These are phyloP conservation scores for Cyathus striatus DNA, from an alignment of 768 basidiomycete species.

Conservation along the genomic window DNA sequence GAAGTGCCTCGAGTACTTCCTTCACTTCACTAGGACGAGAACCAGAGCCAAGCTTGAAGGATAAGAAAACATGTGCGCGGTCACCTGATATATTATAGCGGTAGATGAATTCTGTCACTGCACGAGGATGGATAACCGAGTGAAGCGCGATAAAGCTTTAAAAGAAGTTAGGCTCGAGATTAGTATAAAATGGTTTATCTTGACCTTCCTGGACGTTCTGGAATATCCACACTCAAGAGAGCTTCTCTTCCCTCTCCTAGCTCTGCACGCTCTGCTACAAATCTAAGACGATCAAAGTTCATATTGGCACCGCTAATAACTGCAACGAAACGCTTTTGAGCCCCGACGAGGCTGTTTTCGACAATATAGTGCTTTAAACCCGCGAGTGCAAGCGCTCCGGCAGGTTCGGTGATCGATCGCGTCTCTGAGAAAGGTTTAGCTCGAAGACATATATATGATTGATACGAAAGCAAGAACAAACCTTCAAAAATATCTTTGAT, in stretches of 20 bases:
- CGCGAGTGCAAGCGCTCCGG: conserved; percentile 89
- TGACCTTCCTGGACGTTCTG: conserved; percentile 88
- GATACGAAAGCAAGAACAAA: conserved; percentile 15
- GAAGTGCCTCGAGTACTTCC: conserved; percentile 59
- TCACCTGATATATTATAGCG: conserved; percentile 70
- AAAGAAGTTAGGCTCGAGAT: background rate
- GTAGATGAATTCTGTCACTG: conserved; percentile 95
- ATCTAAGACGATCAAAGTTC: conserved; percentile 95
- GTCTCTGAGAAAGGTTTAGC: conserved; percentile 70
- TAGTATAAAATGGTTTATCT: background rate
- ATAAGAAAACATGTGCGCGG: conserved; percentile 83
- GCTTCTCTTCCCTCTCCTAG: conserved; percentile 95
- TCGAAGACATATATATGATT: background rate
- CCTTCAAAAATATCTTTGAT: conserved; percentile 99
- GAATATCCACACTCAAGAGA: conserved; percentile 89
- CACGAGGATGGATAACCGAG: conserved; percentile 81
- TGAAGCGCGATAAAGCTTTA: conserved; percentile 84
- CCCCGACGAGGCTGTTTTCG: conserved; percentile 74
- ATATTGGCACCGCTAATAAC: conserved; percentile 97
- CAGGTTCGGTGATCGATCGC: conserved; percentile 92
- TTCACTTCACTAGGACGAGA: conserved; percentile 57
- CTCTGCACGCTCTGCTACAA: conserved; percentile 98
- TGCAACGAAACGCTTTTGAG: conserved; percentile 84
- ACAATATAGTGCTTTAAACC: conserved; percentile 86
- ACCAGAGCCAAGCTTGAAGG: conserved; percentile 75